phyloP scores from a whole-genome alignment of 2,329 filamentous ascomycete species.

The Cladosporium sp. region DNA sequence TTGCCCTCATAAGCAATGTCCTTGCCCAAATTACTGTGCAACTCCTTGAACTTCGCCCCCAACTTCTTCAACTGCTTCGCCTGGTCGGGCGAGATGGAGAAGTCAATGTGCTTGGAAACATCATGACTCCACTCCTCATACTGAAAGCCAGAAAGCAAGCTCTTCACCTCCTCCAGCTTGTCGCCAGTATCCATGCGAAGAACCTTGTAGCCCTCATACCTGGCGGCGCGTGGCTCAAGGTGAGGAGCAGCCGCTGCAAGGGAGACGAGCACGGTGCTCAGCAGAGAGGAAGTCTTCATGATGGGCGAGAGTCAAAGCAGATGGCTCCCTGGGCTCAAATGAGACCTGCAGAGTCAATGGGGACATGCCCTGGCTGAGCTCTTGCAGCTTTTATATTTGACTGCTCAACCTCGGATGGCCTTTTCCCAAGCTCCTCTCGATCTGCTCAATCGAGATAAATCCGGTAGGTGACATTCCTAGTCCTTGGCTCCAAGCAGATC shows the following conservation, averaged over 20 bases:
- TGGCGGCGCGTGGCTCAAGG: slow-evolving; percentile 6
- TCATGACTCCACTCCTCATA: slow-evolving; percentile 25
- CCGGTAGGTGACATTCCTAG: slow-evolving; percentile 8
- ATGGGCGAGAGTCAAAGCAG: background rate
- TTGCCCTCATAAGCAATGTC: slow-evolving; percentile 30
- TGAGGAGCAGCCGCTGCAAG: slow-evolving; percentile 3
- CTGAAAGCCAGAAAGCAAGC: slow-evolving; percentile 32
- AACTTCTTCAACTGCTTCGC: slow-evolving; percentile 29
- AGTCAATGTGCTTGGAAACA: slow-evolving; percentile 28
- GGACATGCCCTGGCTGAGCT: no score
- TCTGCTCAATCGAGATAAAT: background rate
- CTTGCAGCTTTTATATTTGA: slow-evolving; percentile 4
- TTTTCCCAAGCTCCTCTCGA: background rate
- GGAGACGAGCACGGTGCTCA: slow-evolving; percentile 8
- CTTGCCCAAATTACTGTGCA: slow-evolving; percentile 42
- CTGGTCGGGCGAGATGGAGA: slow-evolving; percentile 11
- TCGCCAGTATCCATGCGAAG: slow-evolving; percentile 10
- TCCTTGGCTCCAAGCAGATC: slow-evolving; percentile 4
- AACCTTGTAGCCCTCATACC: slow-evolving; percentile 40
- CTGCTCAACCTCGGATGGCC: background rate
- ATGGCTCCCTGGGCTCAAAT: background rate
- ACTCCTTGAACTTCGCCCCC: slow-evolving; percentile 29
- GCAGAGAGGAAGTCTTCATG: background rate
- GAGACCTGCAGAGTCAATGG: no score
- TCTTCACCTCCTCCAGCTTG: slow-evolving; percentile 19